Evolutionary conservation across 2,329 filamentous ascomycete genomes (phyloP), one percentile per base, ranked within the genome.

Genomic region (Neofusicoccum parvum): DNA sequence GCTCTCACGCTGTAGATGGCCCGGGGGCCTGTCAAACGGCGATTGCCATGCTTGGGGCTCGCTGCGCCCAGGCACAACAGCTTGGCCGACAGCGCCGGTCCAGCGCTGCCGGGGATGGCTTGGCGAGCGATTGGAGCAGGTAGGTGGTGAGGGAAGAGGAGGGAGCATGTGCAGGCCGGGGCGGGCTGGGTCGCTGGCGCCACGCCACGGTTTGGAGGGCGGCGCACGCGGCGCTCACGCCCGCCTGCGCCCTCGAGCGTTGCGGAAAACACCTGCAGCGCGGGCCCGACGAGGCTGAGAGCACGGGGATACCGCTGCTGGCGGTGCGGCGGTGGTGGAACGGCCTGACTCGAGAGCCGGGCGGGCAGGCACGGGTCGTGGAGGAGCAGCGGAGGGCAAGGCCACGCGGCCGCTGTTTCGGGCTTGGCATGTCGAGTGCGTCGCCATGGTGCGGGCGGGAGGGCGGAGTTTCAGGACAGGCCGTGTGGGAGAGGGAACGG

Each of bases 351-450:
- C 41, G 41, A 27, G 23, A 59, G 54, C 54, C 7, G 54, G 41
- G 12, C 5, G 36, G 36, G 23, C n/a, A 56, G 14, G 7, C 27
- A 23, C 23, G 54, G 46, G 27, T 59, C 54, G 41, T 17, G 41
- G 12, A 9, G 23, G 23, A 23, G 23, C 23, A 23, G 23, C 23
- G 23, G 23, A 23, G 23, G 23, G 23, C 23, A 23, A 23, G 23
- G 54, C 54, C 54, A 46, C 54, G 54, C 41, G 54, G 54, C 54
- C 39, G 43, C 36, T 27, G 54, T 45, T 20, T 36, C 54, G 54
- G 3, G 3, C 54, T 59, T 59, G 54, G 54, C 54, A 15, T 23
- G 15, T 32, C 11, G 27, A 27, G 39, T 14, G 41, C 23, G 27
- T 59, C 54, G 36, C 27, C 9, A 17, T 20, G 14, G 10, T 34